phyloP scores from a whole-genome alignment of 352 stramenopile genomes.

The Pythium volutum region DNA sequence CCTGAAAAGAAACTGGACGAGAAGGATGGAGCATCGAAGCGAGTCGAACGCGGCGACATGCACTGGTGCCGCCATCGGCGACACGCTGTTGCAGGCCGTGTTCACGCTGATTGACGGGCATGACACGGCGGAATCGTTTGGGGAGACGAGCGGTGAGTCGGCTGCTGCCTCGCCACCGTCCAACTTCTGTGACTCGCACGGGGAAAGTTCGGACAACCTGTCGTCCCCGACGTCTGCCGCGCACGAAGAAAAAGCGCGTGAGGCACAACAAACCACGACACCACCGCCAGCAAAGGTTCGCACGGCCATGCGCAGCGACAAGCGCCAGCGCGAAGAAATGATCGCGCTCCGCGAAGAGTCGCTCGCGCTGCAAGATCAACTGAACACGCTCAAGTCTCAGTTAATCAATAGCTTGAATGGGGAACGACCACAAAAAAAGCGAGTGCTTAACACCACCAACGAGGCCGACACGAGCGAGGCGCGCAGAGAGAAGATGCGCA shows the following conservation, averaged over 20 bases:
- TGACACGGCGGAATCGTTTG: background rate
- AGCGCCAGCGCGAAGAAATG: conserved; percentile 38
- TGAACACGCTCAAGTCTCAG: conserved; percentile 25
- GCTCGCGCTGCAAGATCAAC: conserved; percentile 26
- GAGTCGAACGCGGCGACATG: too few relatives aligned
- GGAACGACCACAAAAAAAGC: conserved; percentile 1
- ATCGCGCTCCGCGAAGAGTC: conserved; percentile 22
- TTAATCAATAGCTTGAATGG: background rate
- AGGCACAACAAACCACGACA: too few relatives aligned
- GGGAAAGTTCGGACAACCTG: background rate
- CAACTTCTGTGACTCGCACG: background rate
- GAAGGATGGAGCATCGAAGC: background rate
- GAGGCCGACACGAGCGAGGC: background rate
- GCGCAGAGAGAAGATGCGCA: conserved; percentile 14
- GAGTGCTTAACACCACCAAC: background rate
- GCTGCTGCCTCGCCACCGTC: background rate
- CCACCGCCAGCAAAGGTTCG: background rate
- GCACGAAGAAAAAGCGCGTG: background rate
- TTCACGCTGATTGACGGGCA: conserved; percentile 9
- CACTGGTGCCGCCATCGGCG: background rate
- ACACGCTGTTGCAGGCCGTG: conserved; percentile 8
- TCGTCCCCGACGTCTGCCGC: background rate
- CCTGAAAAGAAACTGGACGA: background rate
- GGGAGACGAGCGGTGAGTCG: conserved; percentile 9
- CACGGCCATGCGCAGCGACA: conserved; percentile 21